phyloP scores from a whole-genome alignment of 1,284 basidiomycete genomes.

The Cryptococcus jaspeensis region DNA sequence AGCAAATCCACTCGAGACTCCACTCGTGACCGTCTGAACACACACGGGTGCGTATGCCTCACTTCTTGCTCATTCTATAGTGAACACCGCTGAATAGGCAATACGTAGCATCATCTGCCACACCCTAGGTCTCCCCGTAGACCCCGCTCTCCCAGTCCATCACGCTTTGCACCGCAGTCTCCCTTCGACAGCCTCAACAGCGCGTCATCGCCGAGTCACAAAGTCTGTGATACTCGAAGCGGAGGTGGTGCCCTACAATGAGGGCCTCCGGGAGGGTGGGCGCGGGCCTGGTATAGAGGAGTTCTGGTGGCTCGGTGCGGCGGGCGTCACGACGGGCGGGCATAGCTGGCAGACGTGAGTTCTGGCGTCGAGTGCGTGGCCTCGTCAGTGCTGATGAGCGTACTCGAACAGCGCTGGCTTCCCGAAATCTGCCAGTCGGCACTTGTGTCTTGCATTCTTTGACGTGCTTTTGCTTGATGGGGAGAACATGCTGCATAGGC shows the following conservation, averaged over 20 bases:
- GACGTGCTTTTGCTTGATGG: constrained; percentile 70
- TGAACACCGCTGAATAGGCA: background rate
- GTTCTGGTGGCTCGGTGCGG: constrained; percentile 51
- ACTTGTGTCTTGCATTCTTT: constrained; percentile 78
- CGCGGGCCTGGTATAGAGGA: constrained; percentile 52
- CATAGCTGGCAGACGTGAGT: constrained; percentile 5
- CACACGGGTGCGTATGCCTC: constrained; percentile 63
- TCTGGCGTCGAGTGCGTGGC: background rate
- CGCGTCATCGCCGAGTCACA: background rate
- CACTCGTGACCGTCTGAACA: constrained; percentile 65
- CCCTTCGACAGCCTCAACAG: background rate
- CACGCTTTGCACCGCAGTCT: constrained; percentile 12
- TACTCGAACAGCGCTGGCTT: background rate
- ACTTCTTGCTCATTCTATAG: background rate
- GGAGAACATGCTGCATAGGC: constrained; percentile 57
- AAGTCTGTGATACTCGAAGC: constrained; percentile 72
- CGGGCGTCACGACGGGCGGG: constrained; percentile 30
- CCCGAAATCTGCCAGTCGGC: constrained; percentile 45
- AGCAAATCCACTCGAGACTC: constrained; percentile 81
- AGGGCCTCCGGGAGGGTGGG: constrained; percentile 45
- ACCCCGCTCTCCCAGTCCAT: constrained; percentile 20
- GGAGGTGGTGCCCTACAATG: constrained; percentile 80
- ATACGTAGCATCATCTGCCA: constrained; percentile 60
- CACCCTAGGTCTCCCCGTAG: constrained; percentile 58
- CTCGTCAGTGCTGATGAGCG: background rate